phyloP scores from a whole-genome alignment of 2,329 filamentous ascomycete species.

The Zalaria sp. region DNA sequence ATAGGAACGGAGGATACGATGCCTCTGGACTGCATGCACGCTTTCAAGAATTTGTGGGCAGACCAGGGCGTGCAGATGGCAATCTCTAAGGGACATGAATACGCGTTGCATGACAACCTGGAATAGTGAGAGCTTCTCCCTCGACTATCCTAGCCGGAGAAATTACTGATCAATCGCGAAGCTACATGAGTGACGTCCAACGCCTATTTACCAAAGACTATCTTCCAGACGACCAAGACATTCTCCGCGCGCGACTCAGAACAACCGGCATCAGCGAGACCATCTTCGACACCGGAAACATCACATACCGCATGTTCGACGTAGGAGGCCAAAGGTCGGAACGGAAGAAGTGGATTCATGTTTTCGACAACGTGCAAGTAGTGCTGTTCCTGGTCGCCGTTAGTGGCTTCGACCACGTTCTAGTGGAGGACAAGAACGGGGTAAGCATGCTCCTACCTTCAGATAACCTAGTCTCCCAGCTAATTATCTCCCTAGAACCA shows the following conservation, averaged over 20 bases:
- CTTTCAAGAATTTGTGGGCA: slow-evolving; percentile 72
- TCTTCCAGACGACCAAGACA: slow-evolving; percentile 88
- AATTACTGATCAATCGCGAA: slow-evolving; percentile 24
- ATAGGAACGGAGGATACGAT: slow-evolving; percentile 71
- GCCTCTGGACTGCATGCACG: slow-evolving; percentile 61
- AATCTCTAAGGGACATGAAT: slow-evolving; percentile 92
- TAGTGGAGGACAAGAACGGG: slow-evolving; percentile 78
- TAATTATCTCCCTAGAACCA: slow-evolving; percentile 39
- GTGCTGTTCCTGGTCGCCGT: slow-evolving; percentile 95
- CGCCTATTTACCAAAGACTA: slow-evolving; percentile 55
- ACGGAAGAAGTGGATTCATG: slow-evolving; percentile 97
- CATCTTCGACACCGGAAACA: slow-evolving; percentile 76
- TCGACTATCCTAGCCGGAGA: background rate
- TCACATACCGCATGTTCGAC: slow-evolving; percentile 96
- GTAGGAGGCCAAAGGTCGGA: slow-evolving; percentile 86
- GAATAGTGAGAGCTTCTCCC: slow-evolving; percentile 55
- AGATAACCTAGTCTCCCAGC: background rate
- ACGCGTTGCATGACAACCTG: slow-evolving; percentile 88
- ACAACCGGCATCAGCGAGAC: slow-evolving; percentile 96
- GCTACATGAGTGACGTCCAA: slow-evolving; percentile 64
- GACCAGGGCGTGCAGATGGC: slow-evolving; percentile 74
- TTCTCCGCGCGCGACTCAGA: slow-evolving; percentile 74
- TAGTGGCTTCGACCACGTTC: slow-evolving; percentile 88
- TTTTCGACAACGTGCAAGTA: slow-evolving; percentile 94
- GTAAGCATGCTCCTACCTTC: slow-evolving; percentile 25